Conservation (phyloP, 176 grass and related monocot genomes). For the Musa itinerans region DNA sequence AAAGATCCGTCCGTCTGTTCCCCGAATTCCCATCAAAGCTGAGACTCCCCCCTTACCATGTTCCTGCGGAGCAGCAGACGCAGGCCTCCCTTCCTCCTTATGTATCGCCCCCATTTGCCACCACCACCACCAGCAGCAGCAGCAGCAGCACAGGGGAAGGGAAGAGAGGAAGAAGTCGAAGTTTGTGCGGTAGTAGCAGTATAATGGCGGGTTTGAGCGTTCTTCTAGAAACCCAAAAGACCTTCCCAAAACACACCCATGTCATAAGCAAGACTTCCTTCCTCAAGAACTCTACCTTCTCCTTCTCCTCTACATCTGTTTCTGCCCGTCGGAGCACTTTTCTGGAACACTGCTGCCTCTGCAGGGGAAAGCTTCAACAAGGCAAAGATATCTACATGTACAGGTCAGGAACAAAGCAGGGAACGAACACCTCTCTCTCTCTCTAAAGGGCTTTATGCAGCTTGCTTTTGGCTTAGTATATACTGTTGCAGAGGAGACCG, state of each 20-base stretch:
- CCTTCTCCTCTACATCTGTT: no score
- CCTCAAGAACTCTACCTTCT: conserved; percentile 8
- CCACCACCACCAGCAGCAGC: neutral
- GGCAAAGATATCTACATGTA: conserved; percentile 47
- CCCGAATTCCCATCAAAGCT: neutral
- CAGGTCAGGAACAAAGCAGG: conserved; percentile 5
- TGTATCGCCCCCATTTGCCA: neutral
- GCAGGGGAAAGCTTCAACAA: conserved; percentile 27
- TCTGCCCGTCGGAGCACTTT: conserved; percentile 2
- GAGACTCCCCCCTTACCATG: neutral
- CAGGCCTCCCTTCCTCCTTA: neutral
- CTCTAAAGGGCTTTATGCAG: neutral
- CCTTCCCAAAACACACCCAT: neutral
- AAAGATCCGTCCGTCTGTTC: no score
- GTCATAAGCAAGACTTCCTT: conserved; percentile 28
- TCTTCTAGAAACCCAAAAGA: conserved; percentile 23
- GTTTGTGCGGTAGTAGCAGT: no score
- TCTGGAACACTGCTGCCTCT: conserved; percentile 36
- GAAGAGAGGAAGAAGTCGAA: no score
- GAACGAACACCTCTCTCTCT: no score
- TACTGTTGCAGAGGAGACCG: conserved; percentile 14
- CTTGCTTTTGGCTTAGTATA: neutral
- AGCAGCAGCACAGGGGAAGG: no score
- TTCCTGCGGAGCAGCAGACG: conserved; percentile 1
- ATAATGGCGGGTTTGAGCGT: conserved; percentile 24